These are phyloP conservation scores for Didymella keratinophila DNA, from an alignment of 2,329 filamentous ascomycete species.

Conservation along the genomic window DNA sequence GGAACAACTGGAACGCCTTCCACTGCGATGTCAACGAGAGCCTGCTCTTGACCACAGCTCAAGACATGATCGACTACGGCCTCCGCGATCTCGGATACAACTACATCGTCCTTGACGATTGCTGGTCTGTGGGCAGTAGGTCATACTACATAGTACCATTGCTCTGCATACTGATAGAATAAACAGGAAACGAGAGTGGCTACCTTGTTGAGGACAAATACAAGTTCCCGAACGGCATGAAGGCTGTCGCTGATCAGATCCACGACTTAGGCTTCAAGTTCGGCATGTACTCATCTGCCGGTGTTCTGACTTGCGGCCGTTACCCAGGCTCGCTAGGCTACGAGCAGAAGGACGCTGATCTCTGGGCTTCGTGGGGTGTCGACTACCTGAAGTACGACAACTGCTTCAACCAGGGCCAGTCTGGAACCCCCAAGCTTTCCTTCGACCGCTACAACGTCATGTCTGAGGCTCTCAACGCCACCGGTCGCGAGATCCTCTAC, in stretches of 20 bases:
- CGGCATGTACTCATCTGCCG: constrained; percentile 62
- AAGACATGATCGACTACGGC: constrained; percentile 56
- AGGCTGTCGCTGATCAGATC: constrained; percentile 56
- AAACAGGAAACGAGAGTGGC: constrained; percentile 46
- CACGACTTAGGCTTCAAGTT: constrained; percentile 60
- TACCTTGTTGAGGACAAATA: constrained; percentile 48
- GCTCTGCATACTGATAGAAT: too few relatives aligned
- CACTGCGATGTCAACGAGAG: constrained; percentile 58
- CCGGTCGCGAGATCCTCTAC: constrained; percentile 57
- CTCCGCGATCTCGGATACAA: constrained; percentile 60
- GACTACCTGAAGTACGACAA: constrained; percentile 62
- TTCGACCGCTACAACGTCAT: constrained; percentile 59
- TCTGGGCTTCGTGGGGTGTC: constrained; percentile 62
- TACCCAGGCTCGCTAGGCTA: constrained; percentile 58
- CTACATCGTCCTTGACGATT: constrained; percentile 63
- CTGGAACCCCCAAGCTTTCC: constrained; percentile 56
- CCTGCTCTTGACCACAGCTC: constrained; percentile 57
- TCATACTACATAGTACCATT: not conserved
- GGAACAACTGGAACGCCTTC: constrained; percentile 49
- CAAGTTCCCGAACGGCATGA: constrained; percentile 57
- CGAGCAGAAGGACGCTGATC: constrained; percentile 61
- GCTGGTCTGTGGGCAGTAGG: constrained; percentile 58
- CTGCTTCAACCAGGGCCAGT: constrained; percentile 63
- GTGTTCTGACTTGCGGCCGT: constrained; percentile 52
- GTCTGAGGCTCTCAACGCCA: constrained; percentile 58